Conservation (phyloP, 805 yeast species). For the Debaryomyces hansenii region DNA sequence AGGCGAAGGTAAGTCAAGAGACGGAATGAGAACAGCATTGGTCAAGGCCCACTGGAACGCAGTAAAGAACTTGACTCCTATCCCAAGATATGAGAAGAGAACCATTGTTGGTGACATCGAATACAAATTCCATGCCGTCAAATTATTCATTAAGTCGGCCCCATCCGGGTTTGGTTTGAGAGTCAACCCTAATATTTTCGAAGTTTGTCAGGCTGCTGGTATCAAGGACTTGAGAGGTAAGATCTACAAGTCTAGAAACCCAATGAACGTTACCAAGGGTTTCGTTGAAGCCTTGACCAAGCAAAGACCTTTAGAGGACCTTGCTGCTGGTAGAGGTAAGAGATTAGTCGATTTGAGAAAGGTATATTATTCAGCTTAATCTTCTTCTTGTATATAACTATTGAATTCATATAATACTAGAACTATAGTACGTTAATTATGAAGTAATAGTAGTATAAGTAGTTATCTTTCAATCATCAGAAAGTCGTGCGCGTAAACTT, state of each 20-base stretch:
- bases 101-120: conserved; percentile 85
- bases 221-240: conserved; percentile 91
- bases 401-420: conserved; percentile 1
- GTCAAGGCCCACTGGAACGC: conserved; percentile 92
- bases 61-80: conserved; percentile 73
- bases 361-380: conserved; percentile 67
- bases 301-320: conserved; percentile 81
- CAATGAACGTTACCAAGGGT: conserved; percentile 91
- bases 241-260: conserved; percentile 88
- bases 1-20: conserved; percentile 91
- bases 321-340: conserved; percentile 92
- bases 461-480: background rate
- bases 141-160: conserved; percentile 77
- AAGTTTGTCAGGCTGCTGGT: conserved; percentile 90
- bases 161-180: conserved; percentile 93
- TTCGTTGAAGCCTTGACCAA: conserved; percentile 79
- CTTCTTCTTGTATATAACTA: conserved; percentile 8
- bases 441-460: background rate
- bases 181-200: conserved; percentile 86
- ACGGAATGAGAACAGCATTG: conserved; percentile 71
- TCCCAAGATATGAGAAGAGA: conserved; percentile 88
- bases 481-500: conserved; percentile 3
- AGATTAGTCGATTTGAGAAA: conserved; percentile 90
- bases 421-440: background rate
- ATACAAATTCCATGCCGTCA: conserved; percentile 83